Evolutionary conservation across 2,329 filamentous ascomycete species (phyloP).

Genomic region (Cordyceps sp.): DNA sequence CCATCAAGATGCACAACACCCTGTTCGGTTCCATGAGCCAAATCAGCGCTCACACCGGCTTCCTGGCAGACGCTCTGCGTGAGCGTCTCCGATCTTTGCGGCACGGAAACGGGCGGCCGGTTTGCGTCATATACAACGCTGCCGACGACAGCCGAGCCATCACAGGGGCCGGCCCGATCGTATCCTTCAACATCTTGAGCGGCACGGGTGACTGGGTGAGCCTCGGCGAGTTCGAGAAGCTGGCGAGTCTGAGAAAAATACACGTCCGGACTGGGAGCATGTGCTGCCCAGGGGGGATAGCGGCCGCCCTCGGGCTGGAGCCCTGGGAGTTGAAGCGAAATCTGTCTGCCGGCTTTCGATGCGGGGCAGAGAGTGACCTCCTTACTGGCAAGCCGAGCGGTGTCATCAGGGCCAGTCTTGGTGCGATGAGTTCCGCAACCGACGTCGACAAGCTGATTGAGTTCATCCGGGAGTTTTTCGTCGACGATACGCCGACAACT

Average conservation of each 20-base stretch:
- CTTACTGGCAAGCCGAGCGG: slow-evolving; percentile 77
- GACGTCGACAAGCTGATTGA: slow-evolving; percentile 59
- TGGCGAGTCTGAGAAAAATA: slow-evolving; percentile 61
- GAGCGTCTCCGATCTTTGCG: slow-evolving; percentile 38
- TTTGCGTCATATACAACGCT: slow-evolving; percentile 50
- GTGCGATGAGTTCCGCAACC: slow-evolving; percentile 67
- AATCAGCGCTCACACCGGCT: slow-evolving; percentile 55
- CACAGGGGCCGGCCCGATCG: slow-evolving; percentile 49
- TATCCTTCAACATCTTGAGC: slow-evolving; percentile 71
- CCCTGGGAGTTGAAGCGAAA: slow-evolving; percentile 74
- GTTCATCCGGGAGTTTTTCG: slow-evolving; percentile 58
- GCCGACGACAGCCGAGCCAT: slow-evolving; percentile 6
- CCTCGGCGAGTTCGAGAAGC: slow-evolving; percentile 72
- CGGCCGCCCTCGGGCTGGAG: slow-evolving; percentile 52
- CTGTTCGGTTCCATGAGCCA: slow-evolving; percentile 57
- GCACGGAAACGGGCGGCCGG: slow-evolving; percentile 50
- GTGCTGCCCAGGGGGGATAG: slow-evolving; percentile 82
- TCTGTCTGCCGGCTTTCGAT: slow-evolving; percentile 71
- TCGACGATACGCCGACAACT: slow-evolving; percentile 4
- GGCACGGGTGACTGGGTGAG: slow-evolving; percentile 58
- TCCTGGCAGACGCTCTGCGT: slow-evolving; percentile 43
- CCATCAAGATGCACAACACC: slow-evolving; percentile 49
- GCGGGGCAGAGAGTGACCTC: slow-evolving; percentile 68
- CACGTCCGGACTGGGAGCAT: slow-evolving; percentile 78
- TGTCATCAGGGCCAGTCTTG: slow-evolving; percentile 69